A percentile compares a stretch with the other conserved stretches of the same genome.
Evolutionary conservation across 202 grass and related monocot species (phyloP).

Genomic region (Eragrostis tef): DNA sequence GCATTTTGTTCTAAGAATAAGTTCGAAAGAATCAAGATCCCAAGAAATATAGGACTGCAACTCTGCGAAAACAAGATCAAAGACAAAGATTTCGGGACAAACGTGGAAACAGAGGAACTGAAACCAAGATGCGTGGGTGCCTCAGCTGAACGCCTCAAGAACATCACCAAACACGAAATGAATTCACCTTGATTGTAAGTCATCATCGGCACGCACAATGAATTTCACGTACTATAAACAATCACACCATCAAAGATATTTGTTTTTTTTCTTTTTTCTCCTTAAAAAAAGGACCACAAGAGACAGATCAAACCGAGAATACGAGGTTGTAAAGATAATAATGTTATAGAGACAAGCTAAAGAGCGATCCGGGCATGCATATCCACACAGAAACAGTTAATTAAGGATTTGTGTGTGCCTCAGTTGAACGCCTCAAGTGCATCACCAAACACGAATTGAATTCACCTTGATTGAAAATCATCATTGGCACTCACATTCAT

Average conservation of each 20-base stretch:
- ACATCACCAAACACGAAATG: conserved; percentile 19
- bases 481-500: conserved; percentile 23
- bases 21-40: neutral
- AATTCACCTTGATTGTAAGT: conserved; percentile 31
- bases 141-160: conserved; percentile 45
- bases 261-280: neutral
- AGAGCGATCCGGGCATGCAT: neutral
- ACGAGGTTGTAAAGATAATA: no score
- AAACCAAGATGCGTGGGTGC: neutral
- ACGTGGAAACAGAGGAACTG: neutral
- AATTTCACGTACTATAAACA: neutral
- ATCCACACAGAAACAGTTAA: neutral
- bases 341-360: neutral
- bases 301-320: no score
- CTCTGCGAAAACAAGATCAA: neutral
- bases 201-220: conserved; percentile 10
- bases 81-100: neutral
- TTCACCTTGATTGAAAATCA: conserved; percentile 25
- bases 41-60: neutral
- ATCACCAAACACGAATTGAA: conserved; percentile 24
- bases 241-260: neutral
- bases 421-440: conserved; percentile 41
- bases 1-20: no score
- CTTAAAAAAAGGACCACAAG: neutral
- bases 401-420: neutral